Percentiles rank a stretch among this genome's conserved stretches.
Evolutionary conservation across 257 asterid species (phyloP).

Genomic region (Solanum etuberosum): DNA sequence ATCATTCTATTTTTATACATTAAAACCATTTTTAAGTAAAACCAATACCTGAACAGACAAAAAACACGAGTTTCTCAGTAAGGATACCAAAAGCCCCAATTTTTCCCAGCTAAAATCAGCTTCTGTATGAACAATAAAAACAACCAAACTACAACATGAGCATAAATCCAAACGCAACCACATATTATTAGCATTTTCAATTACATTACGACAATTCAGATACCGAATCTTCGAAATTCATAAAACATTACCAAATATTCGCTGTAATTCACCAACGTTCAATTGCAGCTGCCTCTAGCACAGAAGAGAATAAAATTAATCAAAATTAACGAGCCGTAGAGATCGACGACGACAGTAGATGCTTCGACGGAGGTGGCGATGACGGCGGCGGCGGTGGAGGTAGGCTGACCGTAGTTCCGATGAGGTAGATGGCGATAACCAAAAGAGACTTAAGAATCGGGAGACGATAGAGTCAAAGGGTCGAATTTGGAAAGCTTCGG

Average conservation of each 20-base stretch:
- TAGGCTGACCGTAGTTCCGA: background rate
- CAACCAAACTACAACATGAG: background rate
- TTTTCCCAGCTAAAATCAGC: background rate
- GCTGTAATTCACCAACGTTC: background rate
- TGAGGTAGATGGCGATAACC: background rate
- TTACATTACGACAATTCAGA: background rate
- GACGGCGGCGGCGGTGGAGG: background rate
- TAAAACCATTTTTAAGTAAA: background rate
- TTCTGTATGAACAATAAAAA: background rate
- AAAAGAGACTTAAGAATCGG: background rate
- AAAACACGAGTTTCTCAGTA: background rate
- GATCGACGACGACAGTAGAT: background rate
- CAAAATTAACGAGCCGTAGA: background rate
- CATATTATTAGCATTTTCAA: background rate
- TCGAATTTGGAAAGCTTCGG: background rate
- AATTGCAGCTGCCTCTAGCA: background rate
- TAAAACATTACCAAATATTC: background rate
- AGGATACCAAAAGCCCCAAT: background rate
- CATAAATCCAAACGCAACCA: background rate
- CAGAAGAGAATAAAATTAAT: background rate
- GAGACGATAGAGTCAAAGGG: constrained; percentile 4
- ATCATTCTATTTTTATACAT: background rate
- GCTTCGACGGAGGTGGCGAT: background rate
- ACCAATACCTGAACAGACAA: background rate
- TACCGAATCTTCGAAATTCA: background rate